phyloP scores from a whole-genome alignment of 2,329 filamentous ascomycete species.

The Atkinsonella hypoxylon region DNA sequence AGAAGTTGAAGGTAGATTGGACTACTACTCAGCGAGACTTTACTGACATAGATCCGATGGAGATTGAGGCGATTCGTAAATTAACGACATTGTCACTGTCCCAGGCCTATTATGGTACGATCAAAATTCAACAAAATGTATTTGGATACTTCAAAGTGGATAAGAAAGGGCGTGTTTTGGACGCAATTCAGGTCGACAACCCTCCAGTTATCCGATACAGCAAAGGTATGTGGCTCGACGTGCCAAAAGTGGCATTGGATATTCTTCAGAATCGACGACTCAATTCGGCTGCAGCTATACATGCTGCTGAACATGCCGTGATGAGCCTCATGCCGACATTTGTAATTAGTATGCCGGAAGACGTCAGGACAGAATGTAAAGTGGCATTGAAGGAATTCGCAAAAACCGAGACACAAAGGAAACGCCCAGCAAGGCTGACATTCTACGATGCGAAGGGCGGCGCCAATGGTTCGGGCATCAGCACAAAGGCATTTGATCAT shows the following conservation, averaged over 20 bases:
- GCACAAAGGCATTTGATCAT: conserved; percentile 88
- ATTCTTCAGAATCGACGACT: conserved; percentile 62
- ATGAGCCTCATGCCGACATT: conserved; percentile 82
- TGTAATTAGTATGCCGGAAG: conserved; percentile 78
- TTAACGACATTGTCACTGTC: conserved; percentile 47
- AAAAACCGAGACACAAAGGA: conserved; percentile 53
- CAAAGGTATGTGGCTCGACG: conserved; percentile 93
- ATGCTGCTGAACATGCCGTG: conserved; percentile 87
- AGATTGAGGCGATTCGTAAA: conserved; percentile 75
- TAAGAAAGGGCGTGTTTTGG: conserved; percentile 69
- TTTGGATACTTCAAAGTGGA: conserved; percentile 99
- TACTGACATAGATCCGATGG: conserved; percentile 86
- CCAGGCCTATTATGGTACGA: conserved; percentile 72
- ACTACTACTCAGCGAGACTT: conserved; percentile 86
- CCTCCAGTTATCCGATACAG: conserved; percentile 75
- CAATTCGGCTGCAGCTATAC: conserved; percentile 80
- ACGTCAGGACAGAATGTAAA: conserved; percentile 93
- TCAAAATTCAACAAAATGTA: conserved; percentile 77
- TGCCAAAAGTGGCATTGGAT: conserved; percentile 66
- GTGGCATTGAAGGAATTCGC: conserved; percentile 78
- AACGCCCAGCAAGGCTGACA: conserved; percentile 76
- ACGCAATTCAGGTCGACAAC: conserved; percentile 87
- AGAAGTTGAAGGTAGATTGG: conserved; percentile 87
- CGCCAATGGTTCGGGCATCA: conserved; percentile 70
- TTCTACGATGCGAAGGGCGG: conserved; percentile 96